Base-by-base conservation (phyloP, 306 rosid species). In the Vigna angularis region DNA sequence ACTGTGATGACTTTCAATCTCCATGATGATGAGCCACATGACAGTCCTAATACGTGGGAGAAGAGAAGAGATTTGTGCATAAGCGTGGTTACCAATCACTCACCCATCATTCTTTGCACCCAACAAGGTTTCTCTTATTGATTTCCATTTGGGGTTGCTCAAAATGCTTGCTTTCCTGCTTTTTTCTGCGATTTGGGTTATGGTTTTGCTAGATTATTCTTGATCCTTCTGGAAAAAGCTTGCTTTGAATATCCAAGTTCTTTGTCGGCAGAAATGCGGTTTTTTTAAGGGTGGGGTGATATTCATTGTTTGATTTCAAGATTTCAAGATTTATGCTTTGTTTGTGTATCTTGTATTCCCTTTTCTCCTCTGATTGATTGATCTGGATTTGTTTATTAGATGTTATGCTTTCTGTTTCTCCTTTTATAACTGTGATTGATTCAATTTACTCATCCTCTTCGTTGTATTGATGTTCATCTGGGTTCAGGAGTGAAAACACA, bases 1-100 rank as follows among this genome's bases (percentile, higher is more conserved):
- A 86, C 97, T 75, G 93, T 91, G 78, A 93, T 96, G 98, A 88
- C 97, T 89, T 93, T 96, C 89, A 93, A 93, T 89, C 96, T 96
- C 11, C 93, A 86, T n/a, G 99, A 96, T 52, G 96, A 96, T 87
- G 87, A 93, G 76, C 85, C 86, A 10, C 83, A 81, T 28, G 99
- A 96, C 20, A 90, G 98, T 77, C 92, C 99, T 40, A 88, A 96
- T 87, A 91, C 97, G 2, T 96, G 99, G 99, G 98, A 88, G 70
- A 96, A 91, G 88, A 89, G 98, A 74, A 90, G 91, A 85, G 99
- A 90, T 78, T 81, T 96, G 79, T 95, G 99, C 49, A 78, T 95
- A 1, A 91, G 97, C 34, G 98, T 95, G 61, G 81, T 95, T 38
- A 87, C 97, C 52, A 91, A 87, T 69, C 90, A 93, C 86, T 93